Percentiles rank a stretch among this genome's conserved stretches.
phyloP scores from a whole-genome alignment of 495 filamentous ascomycete genomes.

The Penicillium canariense region DNA sequence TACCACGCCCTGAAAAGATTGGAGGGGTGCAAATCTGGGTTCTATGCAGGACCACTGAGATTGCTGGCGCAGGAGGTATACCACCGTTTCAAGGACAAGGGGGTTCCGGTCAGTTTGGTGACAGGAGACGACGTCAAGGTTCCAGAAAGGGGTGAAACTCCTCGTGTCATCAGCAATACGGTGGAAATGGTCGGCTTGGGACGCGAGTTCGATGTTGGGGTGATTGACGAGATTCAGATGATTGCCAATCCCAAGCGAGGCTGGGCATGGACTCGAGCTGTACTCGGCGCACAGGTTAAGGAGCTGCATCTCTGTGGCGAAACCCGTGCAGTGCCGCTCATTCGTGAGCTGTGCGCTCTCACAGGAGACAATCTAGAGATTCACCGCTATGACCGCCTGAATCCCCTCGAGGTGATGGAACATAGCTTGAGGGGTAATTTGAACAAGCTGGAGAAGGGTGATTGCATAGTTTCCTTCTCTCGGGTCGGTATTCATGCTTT shows the following conservation, averaged over 20 bases:
- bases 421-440: slow-evolving; percentile 62
- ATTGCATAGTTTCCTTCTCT: slow-evolving; percentile 85
- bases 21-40: slow-evolving; percentile 68
- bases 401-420: slow-evolving; percentile 64
- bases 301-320: slow-evolving; percentile 97
- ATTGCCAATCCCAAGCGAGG: slow-evolving; percentile 76
- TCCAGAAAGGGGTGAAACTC: slow-evolving; percentile 41
- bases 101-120: slow-evolving; percentile 71
- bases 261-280: slow-evolving; percentile 95
- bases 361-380: slow-evolving; percentile 82
- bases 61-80: slow-evolving; percentile 93
- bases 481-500: slow-evolving; percentile 76
- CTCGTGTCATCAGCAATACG: slow-evolving; percentile 75
- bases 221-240: slow-evolving; percentile 99
- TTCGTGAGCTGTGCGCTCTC: slow-evolving; percentile 72
- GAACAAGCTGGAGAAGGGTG: slow-evolving; percentile 73
- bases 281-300: slow-evolving; percentile 78
- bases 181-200: slow-evolving; percentile 92
- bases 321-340: slow-evolving; percentile 73
- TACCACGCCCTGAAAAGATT: slow-evolving; percentile 91
- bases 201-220: slow-evolving; percentile 73
- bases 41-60: slow-evolving; percentile 89
- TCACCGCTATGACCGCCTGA: slow-evolving; percentile 78
- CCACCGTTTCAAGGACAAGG: slow-evolving; percentile 71
- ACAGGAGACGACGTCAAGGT: slow-evolving; percentile 86